Base-by-base conservation (phyloP, 2,329 filamentous ascomycete genomes). In the Periconia digitata region DNA sequence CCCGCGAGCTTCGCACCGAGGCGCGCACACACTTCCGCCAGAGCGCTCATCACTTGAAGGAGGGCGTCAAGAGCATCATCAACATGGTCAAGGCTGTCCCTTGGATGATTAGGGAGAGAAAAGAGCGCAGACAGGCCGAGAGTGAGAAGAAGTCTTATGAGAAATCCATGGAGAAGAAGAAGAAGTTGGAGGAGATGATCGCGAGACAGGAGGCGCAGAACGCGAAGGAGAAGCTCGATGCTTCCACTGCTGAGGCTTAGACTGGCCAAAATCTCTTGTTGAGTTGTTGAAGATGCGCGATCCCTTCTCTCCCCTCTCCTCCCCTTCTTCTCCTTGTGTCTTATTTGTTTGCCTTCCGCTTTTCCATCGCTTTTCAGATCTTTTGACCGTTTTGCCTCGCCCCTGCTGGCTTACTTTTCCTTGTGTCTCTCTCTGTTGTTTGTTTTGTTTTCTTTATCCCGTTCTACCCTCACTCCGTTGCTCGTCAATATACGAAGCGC, bases 81-180 rank as follows among this genome's bases (percentile, higher is more conserved):
- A 51, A 40, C 2, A 51, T 50, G 46, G 45, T 56, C 3, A 42
- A 41, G 24, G 53, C 57, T 35, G 46, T 49, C 36, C 57, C 57
- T 45, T 55, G 53, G 56, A 46, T 53, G 47, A 32, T 54, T 17
- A 50, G 54, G 38, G 51, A 45, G 13, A 53, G 54, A 46, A 50
- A 37, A 20, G 58, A 52, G 35, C 40, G 50, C 18, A 49, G 51
- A 20, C 46, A 54, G 43, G 46, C 44, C n/a, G 44, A 55, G 41
- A 56, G 55, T 15, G 49, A 55, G 49, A 46, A 52, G 49, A 53
- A 50, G 34, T 40, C 37, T 16, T 37, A 48, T 3, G 49, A 51
- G 39, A 45, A 35, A 39, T 46, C 44, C 21, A 41, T 23, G 48
- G 46, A 50, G 24, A 54, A 58, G 35, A 49, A 53, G 17, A 49